A percentile compares a stretch with the other conserved stretches of the same genome.
Evolutionary conservation across 805 yeast species (phyloP).

Genomic region (Ogataea henricii): DNA sequence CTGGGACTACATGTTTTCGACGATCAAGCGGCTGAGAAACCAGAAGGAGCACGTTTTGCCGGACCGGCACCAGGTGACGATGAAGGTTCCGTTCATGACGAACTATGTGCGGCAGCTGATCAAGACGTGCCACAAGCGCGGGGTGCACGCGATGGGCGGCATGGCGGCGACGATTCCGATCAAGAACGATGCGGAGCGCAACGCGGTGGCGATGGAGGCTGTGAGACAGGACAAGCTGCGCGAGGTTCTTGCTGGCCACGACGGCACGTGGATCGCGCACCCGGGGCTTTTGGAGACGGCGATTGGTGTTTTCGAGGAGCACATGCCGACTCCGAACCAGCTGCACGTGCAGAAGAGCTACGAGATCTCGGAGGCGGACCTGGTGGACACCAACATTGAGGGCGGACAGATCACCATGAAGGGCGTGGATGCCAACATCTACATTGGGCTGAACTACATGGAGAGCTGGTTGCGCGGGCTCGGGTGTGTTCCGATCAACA

Average conservation of each 20-base stretch:
- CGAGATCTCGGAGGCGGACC: constrained; percentile 53
- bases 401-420: constrained; percentile 64
- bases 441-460: constrained; percentile 77
- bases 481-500: constrained; percentile 85
- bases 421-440: constrained; percentile 71
- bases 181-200: constrained; percentile 65
- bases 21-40: constrained; percentile 74
- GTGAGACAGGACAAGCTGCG: constrained; percentile 75
- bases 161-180: constrained; percentile 90
- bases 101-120: constrained; percentile 74
- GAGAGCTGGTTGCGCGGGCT: constrained; percentile 85
- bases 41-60: constrained; percentile 68
- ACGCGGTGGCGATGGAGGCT: constrained; percentile 67
- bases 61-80: constrained; percentile 77
- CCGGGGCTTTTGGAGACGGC: constrained; percentile 80
- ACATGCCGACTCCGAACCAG: constrained; percentile 85
- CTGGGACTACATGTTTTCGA: constrained; percentile 86
- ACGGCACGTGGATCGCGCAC: constrained; percentile 89
- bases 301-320: constrained; percentile 67
- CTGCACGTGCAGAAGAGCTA: constrained; percentile 49
- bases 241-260: constrained; percentile 79
- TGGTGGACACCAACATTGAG: constrained; percentile 64
- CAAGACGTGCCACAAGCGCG: constrained; percentile 72
- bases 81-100: constrained; percentile 81
- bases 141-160: constrained; percentile 87